Evolutionary conservation across 768 basidiomycete species (phyloP).

Genomic region (Trametes coccinea): DNA sequence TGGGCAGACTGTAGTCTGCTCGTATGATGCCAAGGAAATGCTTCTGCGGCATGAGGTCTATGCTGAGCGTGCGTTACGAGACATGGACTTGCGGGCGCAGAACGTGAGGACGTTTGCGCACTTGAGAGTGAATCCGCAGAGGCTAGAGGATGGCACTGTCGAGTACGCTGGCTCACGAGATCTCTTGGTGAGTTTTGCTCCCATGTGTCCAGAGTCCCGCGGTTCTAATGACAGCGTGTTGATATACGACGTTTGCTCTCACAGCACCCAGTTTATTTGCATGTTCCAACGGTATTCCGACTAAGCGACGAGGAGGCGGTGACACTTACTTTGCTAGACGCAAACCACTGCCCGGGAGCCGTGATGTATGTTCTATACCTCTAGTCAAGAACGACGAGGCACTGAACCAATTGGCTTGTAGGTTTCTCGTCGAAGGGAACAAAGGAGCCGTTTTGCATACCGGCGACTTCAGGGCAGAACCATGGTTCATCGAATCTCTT

Average conservation of each 20-base stretch:
- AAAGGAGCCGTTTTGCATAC: slow-evolving; percentile 82
- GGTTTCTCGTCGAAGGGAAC: slow-evolving; percentile 81
- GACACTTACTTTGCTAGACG: slow-evolving; percentile 79
- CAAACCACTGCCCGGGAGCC: slow-evolving; percentile 94
- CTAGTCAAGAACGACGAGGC: not conserved
- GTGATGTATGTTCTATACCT: slow-evolving; percentile 64
- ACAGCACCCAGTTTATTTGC: slow-evolving; percentile 59
- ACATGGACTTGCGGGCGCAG: slow-evolving; percentile 51
- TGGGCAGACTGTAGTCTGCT: slow-evolving; percentile 72
- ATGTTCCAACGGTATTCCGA: slow-evolving; percentile 63
- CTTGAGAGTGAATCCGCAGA: slow-evolving; percentile 56
- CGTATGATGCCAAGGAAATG: slow-evolving; percentile 84
- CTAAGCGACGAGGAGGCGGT: slow-evolving; percentile 59
- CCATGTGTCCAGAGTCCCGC: not conserved
- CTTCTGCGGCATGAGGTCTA: slow-evolving; percentile 75
- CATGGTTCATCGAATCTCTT: slow-evolving; percentile 71
- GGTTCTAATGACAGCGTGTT: not conserved
- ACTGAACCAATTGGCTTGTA: slow-evolving; percentile 30
- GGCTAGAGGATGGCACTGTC: slow-evolving; percentile 46
- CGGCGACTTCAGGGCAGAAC: slow-evolving; percentile 90
- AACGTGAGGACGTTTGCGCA: slow-evolving; percentile 64
- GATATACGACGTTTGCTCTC: not conserved
- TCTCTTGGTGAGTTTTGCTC: slow-evolving; percentile 53
- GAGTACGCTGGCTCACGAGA: slow-evolving; percentile 61
- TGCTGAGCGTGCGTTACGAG: slow-evolving; percentile 58